A percentile compares a stretch with the other conserved stretches of the same genome.
phyloP scores from a whole-genome alignment of 2,329 filamentous ascomycete genomes.

The Penicillium janthinellum region DNA sequence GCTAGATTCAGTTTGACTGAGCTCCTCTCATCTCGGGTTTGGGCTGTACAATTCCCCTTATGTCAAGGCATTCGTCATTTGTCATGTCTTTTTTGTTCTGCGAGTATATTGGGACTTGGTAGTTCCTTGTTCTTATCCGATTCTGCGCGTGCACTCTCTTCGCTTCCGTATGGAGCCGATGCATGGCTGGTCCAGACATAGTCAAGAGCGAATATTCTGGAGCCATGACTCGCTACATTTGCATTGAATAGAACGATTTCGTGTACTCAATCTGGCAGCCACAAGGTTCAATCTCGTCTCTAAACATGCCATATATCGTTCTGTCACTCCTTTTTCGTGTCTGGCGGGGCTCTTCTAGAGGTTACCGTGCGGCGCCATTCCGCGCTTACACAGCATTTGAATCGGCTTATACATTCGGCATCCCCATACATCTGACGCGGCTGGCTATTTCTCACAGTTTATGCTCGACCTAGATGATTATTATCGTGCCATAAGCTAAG shows the following conservation, averaged over 20 bases:
- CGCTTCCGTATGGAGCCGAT: background rate
- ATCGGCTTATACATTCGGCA: conserved; percentile 23
- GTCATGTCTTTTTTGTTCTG: background rate
- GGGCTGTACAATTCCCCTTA: conserved; percentile 16
- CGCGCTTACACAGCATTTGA: conserved; percentile 26
- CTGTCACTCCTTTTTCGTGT: background rate
- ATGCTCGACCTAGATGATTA: conserved; percentile 3
- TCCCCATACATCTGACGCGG: conserved; percentile 11
- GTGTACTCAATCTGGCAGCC: too few species aligned
- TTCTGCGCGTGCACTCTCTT: background rate
- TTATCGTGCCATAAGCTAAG: background rate
- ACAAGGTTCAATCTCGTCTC: background rate
- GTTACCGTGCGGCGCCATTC: conserved; percentile 26
- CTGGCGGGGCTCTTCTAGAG: background rate
- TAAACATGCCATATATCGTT: background rate
- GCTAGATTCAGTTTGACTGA: background rate
- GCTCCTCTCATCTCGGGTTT: conserved; percentile 5
- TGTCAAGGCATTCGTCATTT: background rate
- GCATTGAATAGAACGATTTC: conserved; percentile 16
- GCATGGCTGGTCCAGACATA: conserved; percentile 15
- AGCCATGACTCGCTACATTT: conserved; percentile 12
- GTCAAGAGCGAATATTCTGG: conserved; percentile 9
- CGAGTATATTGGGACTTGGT: background rate
- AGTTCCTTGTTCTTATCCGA: background rate
- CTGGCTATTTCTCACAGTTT: background rate